Conservation (phyloP, 2,329 filamentous ascomycete species). For the Myriosclerotinia curreyana region DNA sequence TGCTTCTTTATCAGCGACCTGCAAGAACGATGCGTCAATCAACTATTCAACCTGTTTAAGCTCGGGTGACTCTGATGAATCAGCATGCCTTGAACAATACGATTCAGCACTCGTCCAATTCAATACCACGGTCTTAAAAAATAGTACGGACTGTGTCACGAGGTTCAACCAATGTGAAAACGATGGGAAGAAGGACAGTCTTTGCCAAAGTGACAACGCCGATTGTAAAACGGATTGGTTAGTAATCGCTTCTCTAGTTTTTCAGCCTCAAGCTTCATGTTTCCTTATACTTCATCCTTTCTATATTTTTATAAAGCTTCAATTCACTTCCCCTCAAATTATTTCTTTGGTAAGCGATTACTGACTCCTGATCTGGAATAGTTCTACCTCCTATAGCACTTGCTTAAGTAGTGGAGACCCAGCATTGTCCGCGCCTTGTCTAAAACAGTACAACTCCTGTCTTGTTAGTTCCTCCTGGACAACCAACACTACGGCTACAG, state of each 20-base stretch:
- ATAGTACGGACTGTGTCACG: background rate
- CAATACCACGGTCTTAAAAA: background rate
- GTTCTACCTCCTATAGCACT: conserved; percentile 10
- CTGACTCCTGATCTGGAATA: background rate
- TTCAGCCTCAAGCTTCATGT: too few species aligned
- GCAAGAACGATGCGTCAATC: conserved; percentile 24
- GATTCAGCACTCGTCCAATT: conserved; percentile 2
- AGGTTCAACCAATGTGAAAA: conserved; percentile 9
- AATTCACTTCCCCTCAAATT: background rate
- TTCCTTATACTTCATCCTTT: too few species aligned
- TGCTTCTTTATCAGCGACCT: conserved; percentile 22
- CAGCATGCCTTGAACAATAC: conserved; percentile 20
- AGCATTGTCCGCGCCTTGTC: conserved; percentile 1
- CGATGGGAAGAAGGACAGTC: background rate
- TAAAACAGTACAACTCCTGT: conserved; percentile 13
- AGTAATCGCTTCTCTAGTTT: too few species aligned
- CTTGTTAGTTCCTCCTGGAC: conserved; percentile 7
- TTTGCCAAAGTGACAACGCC: conserved; percentile 9
- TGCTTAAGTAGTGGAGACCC: conserved; percentile 10
- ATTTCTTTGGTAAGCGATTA: background rate
- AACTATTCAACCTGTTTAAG: conserved; percentile 22
- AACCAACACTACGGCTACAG: background rate
- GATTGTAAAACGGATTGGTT: conserved; percentile 8
- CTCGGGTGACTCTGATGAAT: conserved; percentile 22
- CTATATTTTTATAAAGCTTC: too few species aligned